Base-by-base conservation (phyloP, 2,329 filamentous ascomycete genomes). In the Lecanicillium sp. region DNA sequence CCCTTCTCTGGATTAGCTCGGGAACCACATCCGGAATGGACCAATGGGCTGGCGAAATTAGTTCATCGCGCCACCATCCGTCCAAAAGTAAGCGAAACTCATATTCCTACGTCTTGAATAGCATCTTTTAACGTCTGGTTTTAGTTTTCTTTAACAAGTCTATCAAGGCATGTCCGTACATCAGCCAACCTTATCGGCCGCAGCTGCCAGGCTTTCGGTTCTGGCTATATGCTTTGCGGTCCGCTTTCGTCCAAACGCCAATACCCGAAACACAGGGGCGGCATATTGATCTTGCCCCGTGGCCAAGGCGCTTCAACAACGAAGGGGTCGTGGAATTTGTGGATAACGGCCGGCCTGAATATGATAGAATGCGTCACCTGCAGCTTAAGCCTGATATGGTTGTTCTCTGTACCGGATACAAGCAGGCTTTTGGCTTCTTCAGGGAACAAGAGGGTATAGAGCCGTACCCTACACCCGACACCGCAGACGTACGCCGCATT, bases 401-500 rank as follows among this genome's bases (percentile, higher is more conserved):
- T 3, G 50, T 71, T 17, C 57, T 65, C 29, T 60, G 59, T 18
- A 70, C 68, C 2, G 68, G 67, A 0, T 71, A 70, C 45, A 52
- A 51, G 1, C 61, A 63, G n/a, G 50, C 48, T 1, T 67, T 69
- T 27, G 53, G 50, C 0, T 69, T 67, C 45, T 49, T 68, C 2
- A 35, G 48, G 5, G 28, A 27, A 15, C 4, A 22, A 4, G 19
- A 9, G 8, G 41, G 45, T 11, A 39, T 48, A 1, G 35, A n/a
- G n/a, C n/a, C 42, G 0, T 67, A 65, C 35, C 63, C 69, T 1
- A 60, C 59, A 9, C 67, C 68, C 4, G 55, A 65, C 31, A 63
- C 70, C 29, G 57, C 64, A 4, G 63, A 68, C 44, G 68, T 78
- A 6, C 66, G 72, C 9, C 57, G 64, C 4, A 61, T 80, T 27